phyloP scores from a whole-genome alignment of 2,329 filamentous ascomycete species.

The Elsinoe perseae region DNA sequence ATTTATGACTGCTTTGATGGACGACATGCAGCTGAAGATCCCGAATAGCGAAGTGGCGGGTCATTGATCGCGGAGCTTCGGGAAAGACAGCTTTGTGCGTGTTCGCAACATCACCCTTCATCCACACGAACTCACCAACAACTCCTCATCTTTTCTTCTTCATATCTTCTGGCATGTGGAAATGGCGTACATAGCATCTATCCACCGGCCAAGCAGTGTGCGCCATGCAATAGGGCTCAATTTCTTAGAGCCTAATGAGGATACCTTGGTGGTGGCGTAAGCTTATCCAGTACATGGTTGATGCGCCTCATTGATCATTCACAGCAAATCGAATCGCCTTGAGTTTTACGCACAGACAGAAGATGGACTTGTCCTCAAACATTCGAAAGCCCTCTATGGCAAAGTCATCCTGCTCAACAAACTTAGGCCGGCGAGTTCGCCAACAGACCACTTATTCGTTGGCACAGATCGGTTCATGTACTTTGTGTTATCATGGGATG shows the following conservation, averaged over 20 bases:
- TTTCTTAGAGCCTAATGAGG: constrained; percentile 64
- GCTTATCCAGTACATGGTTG: constrained; percentile 31
- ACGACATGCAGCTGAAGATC: too few relatives aligned
- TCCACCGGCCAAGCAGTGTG: constrained; percentile 85
- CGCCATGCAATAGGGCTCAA: constrained; percentile 77
- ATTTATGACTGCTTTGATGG: too few relatives aligned
- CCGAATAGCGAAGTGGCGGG: neutral
- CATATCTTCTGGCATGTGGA: constrained; percentile 14
- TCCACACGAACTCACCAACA: neutral
- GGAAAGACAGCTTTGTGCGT: neutral
- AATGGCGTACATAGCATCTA: constrained; percentile 93
- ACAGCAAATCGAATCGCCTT: constrained; percentile 69
- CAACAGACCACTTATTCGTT: constrained; percentile 80
- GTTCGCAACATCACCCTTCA: neutral
- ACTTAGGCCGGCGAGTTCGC: constrained; percentile 64
- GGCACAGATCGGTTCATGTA: constrained; percentile 86
- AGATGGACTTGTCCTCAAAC: constrained; percentile 57
- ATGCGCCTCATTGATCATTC: neutral
- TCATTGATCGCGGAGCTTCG: constrained; percentile 6
- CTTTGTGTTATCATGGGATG: constrained; percentile 82
- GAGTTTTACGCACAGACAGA: constrained; percentile 66
- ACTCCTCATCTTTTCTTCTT: neutral
- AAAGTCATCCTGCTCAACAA: constrained; percentile 78
- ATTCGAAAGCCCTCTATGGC: constrained; percentile 71
- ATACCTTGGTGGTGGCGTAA: constrained; percentile 83